A percentile compares a stretch with the other conserved stretches of the same genome.
Evolutionary conservation across 2,329 filamentous ascomycete species (phyloP).

Genomic region (Fusarium denticulatum): DNA sequence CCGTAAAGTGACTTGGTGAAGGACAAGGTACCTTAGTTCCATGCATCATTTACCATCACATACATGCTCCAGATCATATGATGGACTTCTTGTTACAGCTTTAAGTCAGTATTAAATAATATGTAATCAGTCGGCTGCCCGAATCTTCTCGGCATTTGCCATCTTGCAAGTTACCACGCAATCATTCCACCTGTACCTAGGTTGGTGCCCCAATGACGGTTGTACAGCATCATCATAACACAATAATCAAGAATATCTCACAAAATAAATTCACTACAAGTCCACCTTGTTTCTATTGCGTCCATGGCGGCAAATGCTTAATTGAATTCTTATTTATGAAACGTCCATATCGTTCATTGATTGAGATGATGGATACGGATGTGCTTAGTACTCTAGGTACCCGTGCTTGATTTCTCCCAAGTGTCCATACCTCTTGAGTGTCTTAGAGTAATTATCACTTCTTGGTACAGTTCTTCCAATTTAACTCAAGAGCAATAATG

Average conservation of each 20-base stretch:
- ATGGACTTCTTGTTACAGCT: no score
- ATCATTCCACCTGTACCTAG: neutral
- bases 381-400: neutral
- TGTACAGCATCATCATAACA: constrained; percentile 29
- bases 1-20: neutral
- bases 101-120: neutral
- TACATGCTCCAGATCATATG: neutral
- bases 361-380: neutral
- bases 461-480: neutral
- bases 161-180: neutral
- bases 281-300: neutral
- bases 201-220: constrained; percentile 19
- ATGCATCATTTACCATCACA: neutral
- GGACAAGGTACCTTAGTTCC: neutral
- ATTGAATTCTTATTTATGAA: neutral
- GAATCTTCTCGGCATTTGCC: neutral
- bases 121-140: neutral
- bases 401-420: neutral
- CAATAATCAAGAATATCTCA: constrained; percentile 10
- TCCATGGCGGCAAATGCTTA: neutral
- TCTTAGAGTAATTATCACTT: neutral
- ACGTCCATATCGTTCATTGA: neutral
- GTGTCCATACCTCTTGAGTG: neutral
- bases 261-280: neutral
- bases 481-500: neutral